A percentile compares a stretch with the other conserved stretches of the same genome.
Conservation (phyloP, 1,284 basidiomycete genomes). For the Austroboletus niveus region DNA sequence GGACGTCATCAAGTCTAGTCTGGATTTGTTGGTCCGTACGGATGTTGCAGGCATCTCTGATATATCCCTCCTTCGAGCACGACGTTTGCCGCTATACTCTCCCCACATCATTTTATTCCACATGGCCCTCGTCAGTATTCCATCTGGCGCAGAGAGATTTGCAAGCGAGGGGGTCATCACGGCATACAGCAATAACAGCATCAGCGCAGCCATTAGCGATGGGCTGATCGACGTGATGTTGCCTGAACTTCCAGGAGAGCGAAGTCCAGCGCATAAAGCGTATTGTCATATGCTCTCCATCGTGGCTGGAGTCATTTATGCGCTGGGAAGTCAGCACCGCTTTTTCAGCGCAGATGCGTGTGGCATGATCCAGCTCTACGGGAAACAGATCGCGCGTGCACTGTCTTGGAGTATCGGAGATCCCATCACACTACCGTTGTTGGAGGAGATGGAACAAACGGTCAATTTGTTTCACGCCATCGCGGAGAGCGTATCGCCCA, state of each 20-base stretch:
- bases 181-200: constrained; percentile 81
- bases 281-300: constrained; percentile 88
- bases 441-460: constrained; percentile 82
- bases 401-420: constrained; percentile 81
- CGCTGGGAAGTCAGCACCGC: constrained; percentile 66
- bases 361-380: constrained; percentile 83
- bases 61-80: constrained; percentile 54
- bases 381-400: constrained; percentile 74
- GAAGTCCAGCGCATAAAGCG: constrained; percentile 73
- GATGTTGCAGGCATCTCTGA: constrained; percentile 71
- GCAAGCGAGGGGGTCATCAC: constrained; percentile 81
- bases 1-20: constrained; percentile 73
- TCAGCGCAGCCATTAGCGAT: constrained; percentile 72
- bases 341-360: constrained; percentile 87
- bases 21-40: constrained; percentile 71
- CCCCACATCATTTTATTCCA: constrained; percentile 82
- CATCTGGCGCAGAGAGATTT: constrained; percentile 78
- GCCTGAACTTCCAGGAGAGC: constrained; percentile 67
- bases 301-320: constrained; percentile 70
- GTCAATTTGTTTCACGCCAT: constrained; percentile 75
- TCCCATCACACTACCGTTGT: constrained; percentile 63
- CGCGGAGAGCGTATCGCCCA: constrained; percentile 44
- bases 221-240: constrained; percentile 71
- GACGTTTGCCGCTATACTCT: constrained; percentile 67
- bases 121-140: constrained; percentile 78